phyloP scores from a whole-genome alignment of 1,284 basidiomycete genomes.

The Cryptococcus sp. region DNA sequence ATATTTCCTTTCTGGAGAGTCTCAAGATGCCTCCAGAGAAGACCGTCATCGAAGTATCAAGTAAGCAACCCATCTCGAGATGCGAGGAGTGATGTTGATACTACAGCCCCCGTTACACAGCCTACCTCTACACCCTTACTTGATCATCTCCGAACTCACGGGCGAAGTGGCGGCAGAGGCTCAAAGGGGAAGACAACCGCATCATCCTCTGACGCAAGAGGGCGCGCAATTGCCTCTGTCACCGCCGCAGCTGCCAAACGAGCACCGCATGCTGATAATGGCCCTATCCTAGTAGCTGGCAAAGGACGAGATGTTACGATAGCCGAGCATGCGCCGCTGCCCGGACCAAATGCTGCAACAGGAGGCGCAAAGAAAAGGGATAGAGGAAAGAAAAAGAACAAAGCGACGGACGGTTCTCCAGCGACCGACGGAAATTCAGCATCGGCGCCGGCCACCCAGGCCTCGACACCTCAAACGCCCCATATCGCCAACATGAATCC shows the following conservation, averaged over 20 bases:
- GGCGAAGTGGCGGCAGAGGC: slow-evolving; percentile 57
- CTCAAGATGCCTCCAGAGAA: slow-evolving; percentile 41
- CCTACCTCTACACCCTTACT: slow-evolving; percentile 79
- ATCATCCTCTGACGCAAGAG: slow-evolving; percentile 16
- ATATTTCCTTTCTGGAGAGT: slow-evolving; percentile 70
- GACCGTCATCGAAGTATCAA: slow-evolving; percentile 59
- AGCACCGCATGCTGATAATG: slow-evolving; percentile 19
- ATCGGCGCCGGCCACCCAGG: not conserved
- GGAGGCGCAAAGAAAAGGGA: slow-evolving; percentile 1
- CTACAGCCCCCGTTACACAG: slow-evolving; percentile 20
- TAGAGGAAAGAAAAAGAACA: slow-evolving; percentile 13
- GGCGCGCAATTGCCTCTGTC: slow-evolving; percentile 29
- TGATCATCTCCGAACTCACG: slow-evolving; percentile 69
- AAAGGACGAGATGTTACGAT: slow-evolving; percentile 39
- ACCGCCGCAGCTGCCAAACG: slow-evolving; percentile 31
- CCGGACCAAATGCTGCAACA: slow-evolving; percentile 1
- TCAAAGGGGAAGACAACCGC: slow-evolving; percentile 12
- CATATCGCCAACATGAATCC: slow-evolving; percentile 7
- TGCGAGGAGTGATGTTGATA: slow-evolving; percentile 3
- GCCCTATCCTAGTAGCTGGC: slow-evolving; percentile 34
- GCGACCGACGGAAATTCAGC: slow-evolving; percentile 3
- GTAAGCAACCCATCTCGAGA: slow-evolving; percentile 49
- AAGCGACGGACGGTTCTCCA: slow-evolving; percentile 9
- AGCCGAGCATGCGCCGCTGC: slow-evolving; percentile 4
- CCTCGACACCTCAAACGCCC: no score